Percentiles rank a stretch among this genome's conserved stretches.
Conservation (phyloP, 768 basidiomycete genomes). For the Tylopilus plumbeoviolaceoides region DNA sequence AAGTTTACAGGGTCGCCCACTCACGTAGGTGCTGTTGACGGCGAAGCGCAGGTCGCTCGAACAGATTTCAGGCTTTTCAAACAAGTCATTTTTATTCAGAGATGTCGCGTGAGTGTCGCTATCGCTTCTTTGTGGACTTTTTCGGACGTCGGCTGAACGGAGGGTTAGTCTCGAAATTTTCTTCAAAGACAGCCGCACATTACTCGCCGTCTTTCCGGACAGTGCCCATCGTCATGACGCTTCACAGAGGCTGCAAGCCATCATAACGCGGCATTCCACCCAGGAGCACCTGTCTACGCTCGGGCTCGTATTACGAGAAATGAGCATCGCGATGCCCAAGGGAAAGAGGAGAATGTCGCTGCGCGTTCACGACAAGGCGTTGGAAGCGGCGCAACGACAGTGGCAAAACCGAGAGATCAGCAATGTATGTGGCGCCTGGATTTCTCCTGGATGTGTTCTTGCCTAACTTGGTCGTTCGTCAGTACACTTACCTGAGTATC, state of each 20-base stretch:
- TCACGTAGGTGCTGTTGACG: neutral
- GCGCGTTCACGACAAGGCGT: conserved; percentile 36
- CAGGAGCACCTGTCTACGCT: conserved; percentile 44
- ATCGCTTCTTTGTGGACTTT: neutral
- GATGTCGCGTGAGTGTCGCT: conserved; percentile 73
- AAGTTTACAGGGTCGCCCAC: conserved; percentile 15
- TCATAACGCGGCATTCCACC: conserved; percentile 39
- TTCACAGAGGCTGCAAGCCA: conserved; percentile 47
- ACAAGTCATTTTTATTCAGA: conserved; percentile 83
- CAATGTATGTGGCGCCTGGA: conserved; percentile 55
- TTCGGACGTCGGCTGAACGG: neutral
- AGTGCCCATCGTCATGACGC: conserved; percentile 60
- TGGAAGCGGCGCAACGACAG: conserved; percentile 67
- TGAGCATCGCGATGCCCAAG: conserved; percentile 25
- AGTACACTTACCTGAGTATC: conserved; percentile 89
- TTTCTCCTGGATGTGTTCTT: neutral
- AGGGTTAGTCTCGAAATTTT: conserved; percentile 75
- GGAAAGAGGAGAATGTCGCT: conserved; percentile 14
- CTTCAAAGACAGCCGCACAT: conserved; percentile 86
- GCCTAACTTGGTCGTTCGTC: neutral
- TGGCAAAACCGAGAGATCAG: conserved; percentile 93
- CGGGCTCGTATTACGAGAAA: conserved; percentile 40
- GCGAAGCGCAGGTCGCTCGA: conserved; percentile 58
- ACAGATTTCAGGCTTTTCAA: conserved; percentile 73
- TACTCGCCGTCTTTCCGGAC: conserved; percentile 78